Percentiles rank a stretch among this genome's conserved stretches.
Conservation (phyloP, 441 rosid species). For the Corymbia calophylla region DNA sequence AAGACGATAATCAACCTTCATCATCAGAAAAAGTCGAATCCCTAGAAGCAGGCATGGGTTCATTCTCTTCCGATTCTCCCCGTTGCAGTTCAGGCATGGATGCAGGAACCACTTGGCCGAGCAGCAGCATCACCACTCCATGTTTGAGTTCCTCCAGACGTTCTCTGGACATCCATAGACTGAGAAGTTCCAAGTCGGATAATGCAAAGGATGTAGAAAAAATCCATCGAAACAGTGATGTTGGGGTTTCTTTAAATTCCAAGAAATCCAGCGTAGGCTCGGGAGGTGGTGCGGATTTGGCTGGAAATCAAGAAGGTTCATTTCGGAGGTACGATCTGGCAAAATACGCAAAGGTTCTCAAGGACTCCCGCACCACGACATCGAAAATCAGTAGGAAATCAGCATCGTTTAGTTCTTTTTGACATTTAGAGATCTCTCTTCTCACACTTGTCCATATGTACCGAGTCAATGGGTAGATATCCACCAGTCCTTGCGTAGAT, state of each 20-base stretch:
- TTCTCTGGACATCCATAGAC: conserved; percentile 47
- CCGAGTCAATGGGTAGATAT: background rate
- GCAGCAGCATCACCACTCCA: conserved; percentile 6
- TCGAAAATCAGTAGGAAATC: conserved; percentile 30
- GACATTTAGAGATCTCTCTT: background rate
- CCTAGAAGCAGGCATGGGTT: conserved; percentile 13
- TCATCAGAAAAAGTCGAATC: conserved; percentile 16
- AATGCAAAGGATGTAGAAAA: conserved; percentile 21
- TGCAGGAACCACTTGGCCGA: conserved; percentile 11
- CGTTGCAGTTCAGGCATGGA: conserved; percentile 24
- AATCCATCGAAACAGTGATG: conserved; percentile 18
- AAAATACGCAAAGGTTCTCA: conserved; percentile 62
- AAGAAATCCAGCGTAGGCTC: conserved; percentile 8
- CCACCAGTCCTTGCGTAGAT: background rate
- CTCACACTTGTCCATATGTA: background rate
- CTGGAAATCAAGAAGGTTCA: conserved; percentile 14
- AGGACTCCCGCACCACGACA: conserved; percentile 20
- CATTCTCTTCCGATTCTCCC: conserved; percentile 15
- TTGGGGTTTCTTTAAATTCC: conserved; percentile 3
- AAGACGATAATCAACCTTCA: conserved; percentile 16
- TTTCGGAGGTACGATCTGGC: conserved; percentile 35
- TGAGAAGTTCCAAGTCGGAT: conserved; percentile 18
- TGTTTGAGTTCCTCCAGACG: conserved; percentile 18
- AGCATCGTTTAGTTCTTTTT: conserved; percentile 25
- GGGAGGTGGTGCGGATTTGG: background rate